phyloP scores from a whole-genome alignment of 768 basidiomycete species.

The Floccularia luteovirens region DNA sequence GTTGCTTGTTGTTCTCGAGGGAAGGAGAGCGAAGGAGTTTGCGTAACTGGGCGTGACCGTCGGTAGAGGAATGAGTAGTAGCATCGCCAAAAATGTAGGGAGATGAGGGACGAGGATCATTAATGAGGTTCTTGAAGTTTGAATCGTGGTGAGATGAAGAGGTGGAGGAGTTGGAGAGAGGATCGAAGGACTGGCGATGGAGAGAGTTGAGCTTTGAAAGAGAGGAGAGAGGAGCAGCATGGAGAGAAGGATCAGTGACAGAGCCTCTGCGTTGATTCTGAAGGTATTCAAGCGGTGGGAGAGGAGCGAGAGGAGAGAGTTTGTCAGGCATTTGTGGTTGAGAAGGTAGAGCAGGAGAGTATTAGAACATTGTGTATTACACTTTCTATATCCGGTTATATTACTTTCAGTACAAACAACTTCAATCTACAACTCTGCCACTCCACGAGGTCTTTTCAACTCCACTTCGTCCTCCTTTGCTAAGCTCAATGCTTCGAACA shows the following conservation, averaged over 20 bases:
- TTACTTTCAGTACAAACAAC: conserved; percentile 23
- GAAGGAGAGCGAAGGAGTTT: conserved; percentile 57
- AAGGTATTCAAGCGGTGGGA: conserved; percentile 72
- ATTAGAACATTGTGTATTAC: conserved; percentile 16
- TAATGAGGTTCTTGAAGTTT: conserved; percentile 20
- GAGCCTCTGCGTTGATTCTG: conserved; percentile 81
- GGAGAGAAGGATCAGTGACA: conserved; percentile 76
- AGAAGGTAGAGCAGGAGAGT: conserved; percentile 19
- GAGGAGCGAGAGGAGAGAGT: conserved; percentile 48
- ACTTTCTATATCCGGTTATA: conserved; percentile 28
- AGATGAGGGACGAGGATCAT: conserved; percentile 51
- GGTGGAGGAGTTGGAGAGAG: conserved; percentile 14
- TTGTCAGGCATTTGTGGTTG: conserved; percentile 13
- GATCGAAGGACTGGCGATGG: conserved; percentile 16
- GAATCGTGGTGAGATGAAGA: conserved; percentile 20
- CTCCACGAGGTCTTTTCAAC: conserved; percentile 18
- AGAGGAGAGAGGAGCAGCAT: conserved; percentile 37
- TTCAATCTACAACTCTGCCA: conserved; percentile 18
- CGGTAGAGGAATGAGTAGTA: conserved; percentile 21
- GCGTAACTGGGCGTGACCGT: conserved; percentile 39
- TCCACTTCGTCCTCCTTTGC: conserved; percentile 24
- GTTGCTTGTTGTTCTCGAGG: conserved; percentile 28
- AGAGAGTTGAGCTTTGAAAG: conserved; percentile 16
- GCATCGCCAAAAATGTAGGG: conserved; percentile 71
- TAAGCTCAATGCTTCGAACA: conserved; percentile 33